Evolutionary conservation across 2,329 filamentous ascomycete species (phyloP).

Genomic region (Xylaria multiplex): DNA sequence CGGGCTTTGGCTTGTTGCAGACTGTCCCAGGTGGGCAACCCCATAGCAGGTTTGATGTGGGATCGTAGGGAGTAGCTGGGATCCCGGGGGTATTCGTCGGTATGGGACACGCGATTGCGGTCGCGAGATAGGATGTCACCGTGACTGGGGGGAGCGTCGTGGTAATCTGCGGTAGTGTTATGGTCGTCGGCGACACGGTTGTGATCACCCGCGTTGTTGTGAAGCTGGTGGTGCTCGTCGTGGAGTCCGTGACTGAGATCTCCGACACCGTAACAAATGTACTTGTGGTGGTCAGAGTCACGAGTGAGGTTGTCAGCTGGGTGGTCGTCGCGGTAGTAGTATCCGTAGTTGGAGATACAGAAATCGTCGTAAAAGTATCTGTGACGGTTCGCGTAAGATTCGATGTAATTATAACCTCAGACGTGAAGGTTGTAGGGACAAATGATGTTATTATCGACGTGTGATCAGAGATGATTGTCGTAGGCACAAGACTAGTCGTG

Average conservation of each 20-base stretch:
- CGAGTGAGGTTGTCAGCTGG: slow-evolving; percentile 41
- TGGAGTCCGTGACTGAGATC: slow-evolving; percentile 46
- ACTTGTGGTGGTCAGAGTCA: slow-evolving; percentile 44
- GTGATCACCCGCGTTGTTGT: slow-evolving; percentile 45
- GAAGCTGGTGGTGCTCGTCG: slow-evolving; percentile 46
- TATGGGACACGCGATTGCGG: slow-evolving; percentile 56
- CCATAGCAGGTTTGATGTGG: slow-evolving; percentile 58
- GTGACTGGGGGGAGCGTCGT: slow-evolving; percentile 31
- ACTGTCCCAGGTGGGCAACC: slow-evolving; percentile 64
- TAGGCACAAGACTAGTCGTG: slow-evolving; percentile 41
- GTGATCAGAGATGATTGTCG: slow-evolving; percentile 38
- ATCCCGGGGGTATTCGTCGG: slow-evolving; percentile 53
- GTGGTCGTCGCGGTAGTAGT: slow-evolving; percentile 46
- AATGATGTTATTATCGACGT: slow-evolving; percentile 41
- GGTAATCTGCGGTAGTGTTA: slow-evolving; percentile 35
- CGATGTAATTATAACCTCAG: slow-evolving; percentile 35
- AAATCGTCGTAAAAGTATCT: slow-evolving; percentile 32
- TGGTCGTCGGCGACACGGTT: slow-evolving; percentile 41
- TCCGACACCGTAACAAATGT: slow-evolving; percentile 45
- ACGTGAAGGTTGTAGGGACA: slow-evolving; percentile 42
- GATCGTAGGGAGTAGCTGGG: slow-evolving; percentile 44
- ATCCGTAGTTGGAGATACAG: slow-evolving; percentile 40
- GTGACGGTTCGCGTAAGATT: slow-evolving; percentile 34
- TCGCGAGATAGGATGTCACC: slow-evolving; percentile 41
- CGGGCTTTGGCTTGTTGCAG: slow-evolving; percentile 62